A percentile compares a stretch with the other conserved stretches of the same genome.
Evolutionary conservation across 2,329 filamentous ascomycete species (phyloP).

Genomic region (Colletotrichum karsti): DNA sequence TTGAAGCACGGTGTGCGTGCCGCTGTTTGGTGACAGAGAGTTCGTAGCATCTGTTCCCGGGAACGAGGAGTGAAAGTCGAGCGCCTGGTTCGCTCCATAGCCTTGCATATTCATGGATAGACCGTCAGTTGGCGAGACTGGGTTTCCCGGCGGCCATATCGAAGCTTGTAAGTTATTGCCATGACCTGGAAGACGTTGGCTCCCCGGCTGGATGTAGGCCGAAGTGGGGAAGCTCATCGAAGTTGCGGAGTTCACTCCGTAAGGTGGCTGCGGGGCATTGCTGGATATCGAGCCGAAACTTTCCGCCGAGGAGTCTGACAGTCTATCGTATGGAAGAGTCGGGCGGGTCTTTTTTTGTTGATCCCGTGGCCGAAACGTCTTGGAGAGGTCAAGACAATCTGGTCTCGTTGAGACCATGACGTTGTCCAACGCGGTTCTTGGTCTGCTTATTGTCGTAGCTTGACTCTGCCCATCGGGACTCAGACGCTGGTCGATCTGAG

Average conservation of each 20-base stretch:
- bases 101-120: not conserved
- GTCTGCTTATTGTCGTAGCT: not conserved
- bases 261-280: not conserved
- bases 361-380: not conserved
- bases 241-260: not conserved
- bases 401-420: slow-evolving; percentile 46
- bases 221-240: not conserved
- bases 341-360: not conserved
- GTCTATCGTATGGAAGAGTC: not conserved
- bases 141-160: not conserved
- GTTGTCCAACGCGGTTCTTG: slow-evolving; percentile 41
- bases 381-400: not conserved
- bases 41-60: not conserved
- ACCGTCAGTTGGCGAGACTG: not conserved
- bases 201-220: not conserved
- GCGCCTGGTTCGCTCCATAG: not conserved
- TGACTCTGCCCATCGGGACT: slow-evolving; percentile 30
- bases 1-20: not conserved
- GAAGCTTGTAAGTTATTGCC: not conserved
- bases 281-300: not conserved
- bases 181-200: not conserved
- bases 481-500: slow-evolving; percentile 57
- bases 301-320: slow-evolving; percentile 4
- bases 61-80: slow-evolving; percentile 8
- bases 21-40: not conserved